Conservation (phyloP, 371 early-diverging fungal species). For the Actinomucor elegans region DNA sequence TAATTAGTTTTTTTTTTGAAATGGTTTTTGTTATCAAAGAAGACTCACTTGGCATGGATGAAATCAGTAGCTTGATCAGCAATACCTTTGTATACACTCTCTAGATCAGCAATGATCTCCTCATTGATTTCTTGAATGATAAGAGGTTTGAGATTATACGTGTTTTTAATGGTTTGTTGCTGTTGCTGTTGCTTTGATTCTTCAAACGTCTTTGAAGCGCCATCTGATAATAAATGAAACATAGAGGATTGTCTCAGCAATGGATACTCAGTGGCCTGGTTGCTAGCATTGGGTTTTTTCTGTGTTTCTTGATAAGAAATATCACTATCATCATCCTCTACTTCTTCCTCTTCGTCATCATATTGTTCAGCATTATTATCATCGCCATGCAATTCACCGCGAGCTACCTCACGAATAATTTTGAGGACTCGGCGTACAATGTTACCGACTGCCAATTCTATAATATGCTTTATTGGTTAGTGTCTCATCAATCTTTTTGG, state of each 20-base stretch:
- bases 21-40: no score
- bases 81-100: conserved; percentile 70
- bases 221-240: conserved; percentile 63
- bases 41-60: conserved; percentile 81
- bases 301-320: conserved; percentile 1
- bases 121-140: conserved; percentile 84
- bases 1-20: no score
- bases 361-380: not conserved
- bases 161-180: conserved; percentile 18
- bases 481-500: not conserved
- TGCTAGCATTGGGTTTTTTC: conserved; percentile 1
- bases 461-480: not conserved
- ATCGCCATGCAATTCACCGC: conserved; percentile 34
- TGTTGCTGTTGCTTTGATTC: conserved; percentile 27
- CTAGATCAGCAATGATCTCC: conserved; percentile 82
- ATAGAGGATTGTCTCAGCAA: conserved; percentile 54
- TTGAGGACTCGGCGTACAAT: conserved; percentile 82
- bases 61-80: conserved; percentile 81
- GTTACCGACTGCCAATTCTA: conserved; percentile 89
- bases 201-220: conserved; percentile 11
- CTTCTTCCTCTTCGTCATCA: conserved; percentile 16
- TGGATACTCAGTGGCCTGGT: conserved; percentile 9
- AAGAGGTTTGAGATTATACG: conserved; percentile 60
- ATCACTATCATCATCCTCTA: not conserved
- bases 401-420: conserved; percentile 77